These are phyloP conservation scores for Diaporthe vaccinii DNA, from an alignment of 2,329 filamentous ascomycete species.

Conservation along the genomic window DNA sequence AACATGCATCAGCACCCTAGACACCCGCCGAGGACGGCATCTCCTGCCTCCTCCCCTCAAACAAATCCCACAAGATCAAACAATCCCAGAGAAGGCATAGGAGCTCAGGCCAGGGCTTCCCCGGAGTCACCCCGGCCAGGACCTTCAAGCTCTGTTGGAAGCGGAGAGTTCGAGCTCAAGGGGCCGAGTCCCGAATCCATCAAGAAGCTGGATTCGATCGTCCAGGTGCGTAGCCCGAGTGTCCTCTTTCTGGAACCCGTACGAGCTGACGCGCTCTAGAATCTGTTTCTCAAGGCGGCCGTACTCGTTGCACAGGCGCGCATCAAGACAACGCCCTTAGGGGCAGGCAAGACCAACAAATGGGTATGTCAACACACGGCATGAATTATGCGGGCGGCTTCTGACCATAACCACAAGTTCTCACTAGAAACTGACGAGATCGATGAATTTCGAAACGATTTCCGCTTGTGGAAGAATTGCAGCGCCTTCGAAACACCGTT, in stretches of 20 bases:
- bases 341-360: conserved; percentile 79
- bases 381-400: conserved; percentile 23
- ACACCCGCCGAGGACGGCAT: conserved; percentile 78
- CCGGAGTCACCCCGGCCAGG: conserved; percentile 60
- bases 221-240: conserved; percentile 73
- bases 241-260: conserved; percentile 8
- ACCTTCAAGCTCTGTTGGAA: conserved; percentile 62
- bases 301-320: conserved; percentile 86
- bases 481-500: conserved; percentile 83
- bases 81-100: conserved; percentile 76
- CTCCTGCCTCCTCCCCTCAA: conserved; percentile 79
- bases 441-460: conserved; percentile 85
- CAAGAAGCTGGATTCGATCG: conserved; percentile 91
- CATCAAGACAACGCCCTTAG: conserved; percentile 74
- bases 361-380: conserved; percentile 73
- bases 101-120: conserved; percentile 54
- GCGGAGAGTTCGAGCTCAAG: conserved; percentile 56
- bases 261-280: conserved; percentile 65
- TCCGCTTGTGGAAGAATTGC: conserved; percentile 84
- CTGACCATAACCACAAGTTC: conserved; percentile 71
- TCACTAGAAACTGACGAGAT: conserved; percentile 95
- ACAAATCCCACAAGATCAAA: conserved; percentile 81
- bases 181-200: conserved; percentile 75
- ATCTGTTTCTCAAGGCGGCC: conserved; percentile 91
- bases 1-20: conserved; percentile 93